Conservation (phyloP, 805 yeast genomes). For the Yarrowia sp. region DNA sequence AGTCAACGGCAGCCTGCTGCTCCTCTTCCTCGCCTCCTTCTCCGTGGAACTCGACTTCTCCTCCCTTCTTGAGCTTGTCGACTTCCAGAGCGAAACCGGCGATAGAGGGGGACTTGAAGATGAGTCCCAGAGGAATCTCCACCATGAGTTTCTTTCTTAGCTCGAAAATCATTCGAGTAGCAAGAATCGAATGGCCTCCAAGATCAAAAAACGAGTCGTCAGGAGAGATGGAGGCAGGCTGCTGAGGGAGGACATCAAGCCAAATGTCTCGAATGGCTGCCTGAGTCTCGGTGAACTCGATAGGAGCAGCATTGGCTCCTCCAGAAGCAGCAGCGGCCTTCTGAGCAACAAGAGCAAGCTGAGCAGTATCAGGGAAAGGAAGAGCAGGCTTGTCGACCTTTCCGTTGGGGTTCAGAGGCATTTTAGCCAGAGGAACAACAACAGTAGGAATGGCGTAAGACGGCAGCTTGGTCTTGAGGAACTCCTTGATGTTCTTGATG, state of each 20-base stretch:
- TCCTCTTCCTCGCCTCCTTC: constrained; percentile 36
- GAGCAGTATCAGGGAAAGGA: constrained; percentile 91
- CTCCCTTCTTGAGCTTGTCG: constrained; percentile 53
- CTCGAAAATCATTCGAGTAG: constrained; percentile 94
- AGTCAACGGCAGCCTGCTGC: constrained; percentile 44
- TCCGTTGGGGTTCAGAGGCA: constrained; percentile 97
- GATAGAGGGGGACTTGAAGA: constrained; percentile 87
- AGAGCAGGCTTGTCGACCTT: constrained; percentile 96
- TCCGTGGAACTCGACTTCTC: constrained; percentile 37
- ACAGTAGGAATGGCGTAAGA: constrained; percentile 90
- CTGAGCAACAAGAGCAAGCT: constrained; percentile 70
- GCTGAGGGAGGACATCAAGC: constrained; percentile 79
- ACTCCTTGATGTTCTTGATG: constrained; percentile 75
- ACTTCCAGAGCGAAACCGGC: constrained; percentile 73
- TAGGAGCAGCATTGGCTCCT: constrained; percentile 44
- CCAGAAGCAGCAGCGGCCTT: constrained; percentile 38
- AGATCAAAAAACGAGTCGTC: constrained; percentile 92
- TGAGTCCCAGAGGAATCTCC: constrained; percentile 84
- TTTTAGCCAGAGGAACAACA: constrained; percentile 77
- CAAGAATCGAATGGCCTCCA: constrained; percentile 97
- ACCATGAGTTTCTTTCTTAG: constrained; percentile 73
- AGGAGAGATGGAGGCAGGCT: constrained; percentile 72
- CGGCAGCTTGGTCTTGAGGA: constrained; percentile 84
- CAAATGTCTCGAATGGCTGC: constrained; percentile 73
- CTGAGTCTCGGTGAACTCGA: constrained; percentile 60